phyloP scores from a whole-genome alignment of 2,329 filamentous ascomycete species.

The Chlorencoelia australis region DNA sequence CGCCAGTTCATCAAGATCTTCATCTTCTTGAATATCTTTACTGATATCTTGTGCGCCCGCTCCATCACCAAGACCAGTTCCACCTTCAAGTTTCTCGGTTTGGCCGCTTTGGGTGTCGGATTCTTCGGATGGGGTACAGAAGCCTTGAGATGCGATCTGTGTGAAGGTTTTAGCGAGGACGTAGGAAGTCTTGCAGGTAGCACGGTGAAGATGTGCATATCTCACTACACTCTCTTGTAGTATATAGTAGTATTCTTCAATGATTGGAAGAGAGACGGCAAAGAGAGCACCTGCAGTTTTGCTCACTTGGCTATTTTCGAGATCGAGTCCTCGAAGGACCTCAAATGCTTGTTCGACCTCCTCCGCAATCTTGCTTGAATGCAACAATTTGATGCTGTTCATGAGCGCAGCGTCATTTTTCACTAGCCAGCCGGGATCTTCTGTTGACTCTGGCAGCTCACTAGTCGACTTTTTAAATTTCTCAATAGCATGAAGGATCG shows the following conservation, averaged over 20 bases:
- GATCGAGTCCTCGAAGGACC: constrained; percentile 35
- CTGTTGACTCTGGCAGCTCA: constrained; percentile 45
- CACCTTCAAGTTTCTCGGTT: constrained; percentile 73
- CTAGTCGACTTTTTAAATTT: constrained; percentile 49
- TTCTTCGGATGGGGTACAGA: constrained; percentile 82
- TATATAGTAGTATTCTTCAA: constrained; percentile 61
- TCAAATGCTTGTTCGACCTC: constrained; percentile 35
- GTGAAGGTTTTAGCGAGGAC: constrained; percentile 68
- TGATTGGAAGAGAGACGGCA: constrained; percentile 55
- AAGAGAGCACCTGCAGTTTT: constrained; percentile 46
- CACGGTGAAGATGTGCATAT: constrained; percentile 55
- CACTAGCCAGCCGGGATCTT: constrained; percentile 54
- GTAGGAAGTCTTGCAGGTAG: constrained; percentile 64
- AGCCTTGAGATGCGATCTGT: constrained; percentile 73
- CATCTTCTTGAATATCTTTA: constrained; percentile 89
- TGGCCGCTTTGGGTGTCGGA: constrained; percentile 59
- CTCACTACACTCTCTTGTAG: constrained; percentile 47
- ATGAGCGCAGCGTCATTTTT: constrained; percentile 24
- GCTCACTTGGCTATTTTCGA: constrained; percentile 33
- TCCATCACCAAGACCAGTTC: constrained; percentile 89
- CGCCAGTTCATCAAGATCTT: constrained; percentile 84
- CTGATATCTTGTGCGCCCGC: constrained; percentile 96
- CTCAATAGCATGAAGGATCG: constrained; percentile 71
- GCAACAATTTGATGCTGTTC: constrained; percentile 21
- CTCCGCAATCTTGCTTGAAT: constrained; percentile 17